A percentile compares a stretch with the other conserved stretches of the same genome.
Conservation (phyloP, 306 rosid species). For the Malus fusca region DNA sequence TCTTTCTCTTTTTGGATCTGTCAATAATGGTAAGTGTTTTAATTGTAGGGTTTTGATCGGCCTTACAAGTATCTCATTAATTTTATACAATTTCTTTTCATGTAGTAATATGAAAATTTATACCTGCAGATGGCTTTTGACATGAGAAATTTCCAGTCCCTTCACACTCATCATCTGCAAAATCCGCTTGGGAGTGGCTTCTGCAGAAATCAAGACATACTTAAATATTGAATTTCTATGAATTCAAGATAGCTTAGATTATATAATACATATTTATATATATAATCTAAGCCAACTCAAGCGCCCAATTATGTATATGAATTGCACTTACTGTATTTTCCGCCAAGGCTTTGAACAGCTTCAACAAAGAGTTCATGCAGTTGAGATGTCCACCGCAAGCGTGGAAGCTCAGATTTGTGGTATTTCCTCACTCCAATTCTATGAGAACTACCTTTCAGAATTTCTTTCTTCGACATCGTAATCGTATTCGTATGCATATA, state of each 20-base stretch:
- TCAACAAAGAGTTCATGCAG: slow-evolving; percentile 34
- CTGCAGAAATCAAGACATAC: slow-evolving; percentile 29
- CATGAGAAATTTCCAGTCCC: slow-evolving; percentile 60
- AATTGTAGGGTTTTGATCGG: not conserved
- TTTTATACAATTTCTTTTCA: not conserved
- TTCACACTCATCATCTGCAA: slow-evolving; percentile 63
- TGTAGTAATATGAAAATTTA: not conserved
- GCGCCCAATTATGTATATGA: not conserved
- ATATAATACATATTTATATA: not conserved
- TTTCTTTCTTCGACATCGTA: not conserved
- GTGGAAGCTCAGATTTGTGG: slow-evolving; percentile 39
- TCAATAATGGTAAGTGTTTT: not conserved
- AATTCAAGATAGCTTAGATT: not conserved
- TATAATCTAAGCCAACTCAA: not conserved
- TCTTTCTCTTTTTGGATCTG: not conserved
- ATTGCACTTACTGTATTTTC: slow-evolving; percentile 29
- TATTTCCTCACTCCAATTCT: slow-evolving; percentile 27
- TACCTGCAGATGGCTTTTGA: slow-evolving; percentile 90
- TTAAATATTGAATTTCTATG: not conserved
- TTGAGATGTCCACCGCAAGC: slow-evolving; percentile 38
- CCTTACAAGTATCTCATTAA: not conserved
- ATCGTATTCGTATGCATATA: not conserved
- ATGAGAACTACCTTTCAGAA: slow-evolving; percentile 1
- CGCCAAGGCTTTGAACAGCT: slow-evolving; percentile 36
- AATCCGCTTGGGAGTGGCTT: slow-evolving; percentile 68